phyloP scores from a whole-genome alignment of 208 protist species.

The Trichomonas gallinae region DNA sequence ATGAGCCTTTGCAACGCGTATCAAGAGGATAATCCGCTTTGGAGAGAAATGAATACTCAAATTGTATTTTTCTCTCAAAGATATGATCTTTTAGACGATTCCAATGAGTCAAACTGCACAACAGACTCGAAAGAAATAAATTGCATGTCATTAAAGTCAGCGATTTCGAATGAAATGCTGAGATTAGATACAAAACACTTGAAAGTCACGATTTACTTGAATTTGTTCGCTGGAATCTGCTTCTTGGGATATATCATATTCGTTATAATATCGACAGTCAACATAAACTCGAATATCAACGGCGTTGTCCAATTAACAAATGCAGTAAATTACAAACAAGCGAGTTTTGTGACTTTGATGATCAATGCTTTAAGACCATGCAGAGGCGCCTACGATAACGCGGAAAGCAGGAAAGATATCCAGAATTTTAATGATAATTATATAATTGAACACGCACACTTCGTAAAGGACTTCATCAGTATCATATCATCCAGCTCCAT shows the following conservation, averaged over 20 bases:
- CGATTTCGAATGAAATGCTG: neutral
- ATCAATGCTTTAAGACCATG: neutral
- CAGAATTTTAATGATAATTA: neutral
- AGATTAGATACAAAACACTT: neutral
- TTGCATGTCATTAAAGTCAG: neutral
- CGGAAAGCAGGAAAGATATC: neutral
- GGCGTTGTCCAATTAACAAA: neutral
- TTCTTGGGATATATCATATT: neutral
- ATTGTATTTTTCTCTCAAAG: neutral
- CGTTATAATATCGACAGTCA: neutral
- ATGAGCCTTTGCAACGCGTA: neutral
- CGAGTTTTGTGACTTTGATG: neutral
- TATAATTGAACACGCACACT: neutral
- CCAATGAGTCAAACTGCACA: neutral
- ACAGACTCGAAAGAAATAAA: neutral
- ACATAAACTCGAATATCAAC: neutral
- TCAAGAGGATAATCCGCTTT: neutral
- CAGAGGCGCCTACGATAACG: neutral
- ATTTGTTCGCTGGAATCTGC: neutral
- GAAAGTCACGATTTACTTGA: neutral
- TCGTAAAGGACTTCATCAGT: neutral
- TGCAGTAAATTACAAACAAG: neutral
- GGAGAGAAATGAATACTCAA: neutral
- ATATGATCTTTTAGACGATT: neutral
- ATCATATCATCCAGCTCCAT: neutral